phyloP scores from a whole-genome alignment of 1,284 basidiomycete species.

The Anthracocystis panici-leucophaei region DNA sequence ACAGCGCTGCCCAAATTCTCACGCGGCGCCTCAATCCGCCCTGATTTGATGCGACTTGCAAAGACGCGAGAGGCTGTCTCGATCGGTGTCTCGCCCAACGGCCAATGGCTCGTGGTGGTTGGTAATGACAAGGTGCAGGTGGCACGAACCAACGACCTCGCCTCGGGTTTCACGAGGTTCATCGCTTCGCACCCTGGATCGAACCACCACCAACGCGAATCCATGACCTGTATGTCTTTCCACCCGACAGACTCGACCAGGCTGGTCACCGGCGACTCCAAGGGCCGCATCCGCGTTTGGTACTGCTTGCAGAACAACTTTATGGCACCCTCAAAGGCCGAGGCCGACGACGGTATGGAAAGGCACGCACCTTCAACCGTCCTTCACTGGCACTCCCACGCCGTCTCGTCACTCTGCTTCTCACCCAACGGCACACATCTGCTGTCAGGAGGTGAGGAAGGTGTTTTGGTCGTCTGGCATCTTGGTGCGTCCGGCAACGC shows the following conservation, averaged over 20 bases:
- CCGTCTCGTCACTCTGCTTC: slow-evolving; percentile 89
- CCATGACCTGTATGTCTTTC: slow-evolving; percentile 86
- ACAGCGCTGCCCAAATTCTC: slow-evolving; percentile 34
- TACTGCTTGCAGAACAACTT: slow-evolving; percentile 77
- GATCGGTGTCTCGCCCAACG: slow-evolving; percentile 80
- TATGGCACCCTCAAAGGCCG: slow-evolving; percentile 50
- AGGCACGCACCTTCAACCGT: slow-evolving; percentile 79
- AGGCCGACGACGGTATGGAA: slow-evolving; percentile 38
- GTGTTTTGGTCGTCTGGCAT: slow-evolving; percentile 91
- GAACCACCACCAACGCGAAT: slow-evolving; percentile 29
- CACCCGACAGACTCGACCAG: slow-evolving; percentile 86
- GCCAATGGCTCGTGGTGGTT: slow-evolving; percentile 83
- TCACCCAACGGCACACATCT: slow-evolving; percentile 91
- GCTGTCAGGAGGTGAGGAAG: slow-evolving; percentile 94
- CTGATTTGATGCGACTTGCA: slow-evolving; percentile 74
- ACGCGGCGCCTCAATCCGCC: slow-evolving; percentile 38
- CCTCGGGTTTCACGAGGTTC: slow-evolving; percentile 80
- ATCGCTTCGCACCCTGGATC: slow-evolving; percentile 71
- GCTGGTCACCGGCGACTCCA: slow-evolving; percentile 91
- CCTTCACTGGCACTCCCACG: slow-evolving; percentile 97
- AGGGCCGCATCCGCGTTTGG: slow-evolving; percentile 89
- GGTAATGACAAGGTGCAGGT: slow-evolving; percentile 86
- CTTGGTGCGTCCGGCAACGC: slow-evolving; percentile 72
- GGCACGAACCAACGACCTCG: slow-evolving; percentile 50
- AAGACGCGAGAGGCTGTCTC: slow-evolving; percentile 56